Evolutionary conservation across 176 grass and related monocot species (phyloP), one percentile per base, ranked within the genome.

Genomic region (Canna indica): DNA sequence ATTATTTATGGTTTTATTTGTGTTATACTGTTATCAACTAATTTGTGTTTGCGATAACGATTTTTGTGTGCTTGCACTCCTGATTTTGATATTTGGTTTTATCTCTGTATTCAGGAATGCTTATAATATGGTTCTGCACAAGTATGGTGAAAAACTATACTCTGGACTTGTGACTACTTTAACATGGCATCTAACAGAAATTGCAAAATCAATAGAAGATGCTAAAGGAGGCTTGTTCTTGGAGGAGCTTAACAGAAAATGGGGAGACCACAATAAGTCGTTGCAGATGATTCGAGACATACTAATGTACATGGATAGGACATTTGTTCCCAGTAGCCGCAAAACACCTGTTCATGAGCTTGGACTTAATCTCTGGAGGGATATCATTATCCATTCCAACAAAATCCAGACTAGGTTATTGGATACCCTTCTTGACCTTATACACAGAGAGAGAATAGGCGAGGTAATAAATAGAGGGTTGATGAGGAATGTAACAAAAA

Each of bases 111-210:
- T 54, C 88, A 96, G 91, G 91, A 96, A 73, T 80, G 91, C 91
- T 62, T 96, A 96, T 80, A 96, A 96, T 71, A 91, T 96, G 88
- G 88, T 96, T 68, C 91, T 96, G 71, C 91, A 96, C 83, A 96
- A 96, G 71, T 88, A 91, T 17, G 88, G 91, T 0, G 91, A 91
- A 75, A 96, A 91, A 39, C 11, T 83, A 15, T 74, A 83, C 69
- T 73, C 61, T 9, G 62, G 48, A 32, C 34, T 68, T 41, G 69
- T 73, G 48, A 20, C 60, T 5, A 1, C 81, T 47, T 61, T 83
- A 50, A 7, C 65, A 4, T 67, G 38, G 25, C 60, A 77, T 31
- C 68, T 83, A 70, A 62, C 73, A 36, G 53, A 24, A 33, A 64
- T 73, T 62, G 36, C 27, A 27, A 18, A 20, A 1, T 58, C 59